Evolutionary conservation across 2,329 filamentous ascomycete genomes (phyloP).

Genomic region (Fusarium sp.): DNA sequence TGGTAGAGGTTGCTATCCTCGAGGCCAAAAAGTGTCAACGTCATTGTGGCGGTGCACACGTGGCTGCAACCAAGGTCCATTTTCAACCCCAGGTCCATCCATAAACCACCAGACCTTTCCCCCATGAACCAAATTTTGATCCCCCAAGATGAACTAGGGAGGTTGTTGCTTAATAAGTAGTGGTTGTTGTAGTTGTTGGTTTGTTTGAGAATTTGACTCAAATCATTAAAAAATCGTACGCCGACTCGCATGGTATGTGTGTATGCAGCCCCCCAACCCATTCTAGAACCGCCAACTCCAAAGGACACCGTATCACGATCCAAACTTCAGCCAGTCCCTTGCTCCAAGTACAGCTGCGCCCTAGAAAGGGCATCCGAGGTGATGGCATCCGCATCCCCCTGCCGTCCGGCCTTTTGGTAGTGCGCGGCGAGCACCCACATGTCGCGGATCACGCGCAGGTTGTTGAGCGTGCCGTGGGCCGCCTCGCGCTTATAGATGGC

Average conservation of each 20-base stretch:
- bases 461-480: conserved; percentile 50
- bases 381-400: conserved; percentile 44
- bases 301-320: conserved; percentile 4
- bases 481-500: conserved; percentile 51
- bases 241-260: neutral
- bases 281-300: neutral
- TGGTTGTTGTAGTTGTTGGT: neutral
- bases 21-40: conserved; percentile 47
- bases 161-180: neutral
- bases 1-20: conserved; percentile 25
- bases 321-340: conserved; percentile 28
- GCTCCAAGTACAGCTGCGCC: conserved; percentile 47
- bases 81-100: neutral
- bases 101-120: neutral
- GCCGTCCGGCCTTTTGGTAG: conserved; percentile 47
- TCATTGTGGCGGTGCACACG: conserved; percentile 56
- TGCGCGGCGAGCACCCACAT: conserved; percentile 54
- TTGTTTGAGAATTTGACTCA: neutral
- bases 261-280: neutral
- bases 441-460: conserved; percentile 53
- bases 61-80: conserved; percentile 37
- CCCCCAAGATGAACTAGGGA: neutral
- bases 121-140: neutral
- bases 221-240: neutral
- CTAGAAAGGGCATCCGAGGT: conserved; percentile 49